phyloP scores from a whole-genome alignment of 441 rosid genomes.

The Gossypium gossypioides region DNA sequence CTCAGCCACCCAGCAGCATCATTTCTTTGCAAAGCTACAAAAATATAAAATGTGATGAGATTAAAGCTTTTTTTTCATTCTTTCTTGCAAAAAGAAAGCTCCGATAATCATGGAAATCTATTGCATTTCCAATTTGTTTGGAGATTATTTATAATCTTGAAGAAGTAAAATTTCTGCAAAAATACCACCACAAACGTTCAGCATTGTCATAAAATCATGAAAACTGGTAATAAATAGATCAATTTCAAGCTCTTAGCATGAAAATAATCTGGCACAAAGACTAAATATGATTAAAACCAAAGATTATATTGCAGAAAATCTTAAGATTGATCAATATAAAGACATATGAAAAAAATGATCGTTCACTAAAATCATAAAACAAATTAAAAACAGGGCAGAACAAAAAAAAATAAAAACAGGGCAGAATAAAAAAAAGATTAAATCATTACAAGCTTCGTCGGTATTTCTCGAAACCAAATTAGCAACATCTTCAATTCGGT shows the following conservation, averaged over 20 bases:
- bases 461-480: conserved; percentile 37
- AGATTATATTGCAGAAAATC: background rate
- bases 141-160: background rate
- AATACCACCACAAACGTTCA: background rate
- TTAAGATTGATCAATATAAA: background rate
- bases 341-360: background rate
- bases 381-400: background rate
- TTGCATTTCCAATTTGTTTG: background rate
- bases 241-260: background rate
- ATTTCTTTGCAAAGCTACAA: conserved; percentile 46
- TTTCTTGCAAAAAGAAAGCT: background rate
- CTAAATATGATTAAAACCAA: background rate
- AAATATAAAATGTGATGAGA: background rate
- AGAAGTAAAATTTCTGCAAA: background rate
- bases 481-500: conserved; percentile 29
- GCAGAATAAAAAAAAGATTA: background rate
- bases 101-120: too few species aligned
- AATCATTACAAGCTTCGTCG: conserved; percentile 67
- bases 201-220: background rate
- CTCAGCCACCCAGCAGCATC: conserved; percentile 67
- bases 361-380: background rate
- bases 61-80: background rate
- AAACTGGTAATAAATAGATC: background rate
- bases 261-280: background rate
- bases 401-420: background rate